These are phyloP conservation scores for Podila epicladia DNA, from an alignment of 192 early-diverging fungal genomes.

Conservation along the genomic window DNA sequence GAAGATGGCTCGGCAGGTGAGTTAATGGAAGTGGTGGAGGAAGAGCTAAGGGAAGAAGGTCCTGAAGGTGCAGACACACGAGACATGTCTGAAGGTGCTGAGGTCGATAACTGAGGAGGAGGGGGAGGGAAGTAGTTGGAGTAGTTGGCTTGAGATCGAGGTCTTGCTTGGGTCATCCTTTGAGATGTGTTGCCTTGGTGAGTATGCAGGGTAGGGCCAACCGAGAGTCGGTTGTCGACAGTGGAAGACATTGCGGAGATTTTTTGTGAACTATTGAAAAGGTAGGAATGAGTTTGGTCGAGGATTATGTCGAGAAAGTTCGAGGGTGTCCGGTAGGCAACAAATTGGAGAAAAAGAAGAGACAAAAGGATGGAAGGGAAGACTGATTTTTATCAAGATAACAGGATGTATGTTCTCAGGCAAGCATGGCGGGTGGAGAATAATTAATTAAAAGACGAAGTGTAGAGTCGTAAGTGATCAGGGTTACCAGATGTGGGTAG, in stretches of 20 bases:
- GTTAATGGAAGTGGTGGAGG: not conserved
- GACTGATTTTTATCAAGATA: no score
- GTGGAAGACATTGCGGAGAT: not conserved
- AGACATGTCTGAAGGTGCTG: not conserved
- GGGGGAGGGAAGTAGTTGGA: not conserved
- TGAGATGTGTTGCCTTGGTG: not conserved
- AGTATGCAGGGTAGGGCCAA: not conserved
- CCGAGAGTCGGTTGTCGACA: not conserved
- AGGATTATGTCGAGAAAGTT: not conserved
- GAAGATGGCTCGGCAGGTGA: not conserved
- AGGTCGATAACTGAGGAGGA: not conserved
- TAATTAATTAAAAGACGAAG: no score
- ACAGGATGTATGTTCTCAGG: no score
- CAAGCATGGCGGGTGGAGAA: no score
- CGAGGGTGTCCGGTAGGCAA: no score
- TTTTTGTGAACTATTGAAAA: not conserved
- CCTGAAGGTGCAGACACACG: not conserved
- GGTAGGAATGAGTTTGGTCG: not conserved
- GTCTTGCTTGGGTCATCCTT: not conserved
- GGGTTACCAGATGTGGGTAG: not conserved
- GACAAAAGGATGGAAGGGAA: no score
- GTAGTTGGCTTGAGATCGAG: not conserved
- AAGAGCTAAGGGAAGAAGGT: not conserved
- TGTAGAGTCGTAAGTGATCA: no score
- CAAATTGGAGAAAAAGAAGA: no score